Evolutionary conservation across 257 asterid species (phyloP).

Genomic region (Solanum ahanhuiri): DNA sequence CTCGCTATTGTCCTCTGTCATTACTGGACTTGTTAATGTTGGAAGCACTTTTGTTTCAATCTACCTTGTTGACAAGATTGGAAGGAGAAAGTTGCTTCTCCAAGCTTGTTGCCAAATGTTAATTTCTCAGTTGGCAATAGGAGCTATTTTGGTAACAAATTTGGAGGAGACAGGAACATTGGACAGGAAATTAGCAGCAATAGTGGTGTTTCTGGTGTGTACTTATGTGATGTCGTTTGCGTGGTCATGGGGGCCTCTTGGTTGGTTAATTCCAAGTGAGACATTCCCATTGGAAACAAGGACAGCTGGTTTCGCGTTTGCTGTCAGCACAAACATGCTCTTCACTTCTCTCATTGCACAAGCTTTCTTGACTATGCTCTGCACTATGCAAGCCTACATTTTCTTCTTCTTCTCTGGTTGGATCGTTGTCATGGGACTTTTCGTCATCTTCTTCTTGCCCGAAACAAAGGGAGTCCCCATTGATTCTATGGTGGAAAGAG

Average conservation of each 20-base stretch:
- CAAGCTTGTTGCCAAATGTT: slow-evolving; percentile 6
- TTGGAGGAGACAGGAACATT: slow-evolving; percentile 32
- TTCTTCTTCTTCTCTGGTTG: slow-evolving; percentile 30
- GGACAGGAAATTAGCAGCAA: slow-evolving; percentile 10
- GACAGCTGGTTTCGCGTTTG: slow-evolving; percentile 61
- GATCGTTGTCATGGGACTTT: slow-evolving; percentile 21
- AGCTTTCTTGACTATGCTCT: slow-evolving; percentile 24
- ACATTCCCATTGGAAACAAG: slow-evolving; percentile 58
- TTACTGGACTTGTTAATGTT: slow-evolving; percentile 8
- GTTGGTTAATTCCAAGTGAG: slow-evolving; percentile 74
- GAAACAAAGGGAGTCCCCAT: slow-evolving; percentile 26
- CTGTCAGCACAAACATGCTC: slow-evolving; percentile 44
- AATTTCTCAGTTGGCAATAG: slow-evolving; percentile 34
- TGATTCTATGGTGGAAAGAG: slow-evolving; percentile 18
- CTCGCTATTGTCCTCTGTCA: background rate
- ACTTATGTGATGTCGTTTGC: slow-evolving; percentile 60
- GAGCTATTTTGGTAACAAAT: slow-evolving; percentile 23
- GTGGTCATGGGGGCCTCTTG: slow-evolving; percentile 84
- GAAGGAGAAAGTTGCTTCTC: slow-evolving; percentile 4
- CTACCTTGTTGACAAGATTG: slow-evolving; percentile 2
- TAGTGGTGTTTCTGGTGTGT: slow-evolving; percentile 52
- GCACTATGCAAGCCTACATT: slow-evolving; percentile 24
- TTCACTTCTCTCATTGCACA: slow-evolving; percentile 28
- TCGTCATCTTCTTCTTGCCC: slow-evolving; percentile 20
- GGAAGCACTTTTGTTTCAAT: slow-evolving; percentile 6